Evolutionary conservation across 306 rosid genomes (phyloP), one percentile per base, ranked within the genome.

Genomic region (Parietaria judaica): DNA sequence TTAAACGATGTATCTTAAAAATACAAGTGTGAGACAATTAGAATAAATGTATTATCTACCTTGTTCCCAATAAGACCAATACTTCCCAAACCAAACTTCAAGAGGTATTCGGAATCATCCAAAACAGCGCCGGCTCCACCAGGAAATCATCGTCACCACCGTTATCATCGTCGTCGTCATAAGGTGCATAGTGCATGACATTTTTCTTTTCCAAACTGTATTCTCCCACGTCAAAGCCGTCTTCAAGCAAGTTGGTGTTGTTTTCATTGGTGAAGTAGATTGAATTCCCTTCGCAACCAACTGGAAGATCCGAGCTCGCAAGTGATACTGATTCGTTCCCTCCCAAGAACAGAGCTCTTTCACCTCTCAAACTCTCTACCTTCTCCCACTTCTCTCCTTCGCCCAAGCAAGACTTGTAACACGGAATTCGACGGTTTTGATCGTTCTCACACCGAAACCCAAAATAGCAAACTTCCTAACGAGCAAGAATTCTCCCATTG

Each of bases 211-310:
- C 63, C 7, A 66, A 14, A 38, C 37, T 56, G 63, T 55, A 46
- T 5, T 55, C 62, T 55, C 70, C 70, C 9, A 43, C 46, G 6
- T 66, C 56, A 36, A 54, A 63, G 10, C 70, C 63, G 7, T 55
- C 10, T 34, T 44, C 7, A 11, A 6, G 51, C 56, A 35, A 11
- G 55, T 46, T 10, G 11, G 3, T n/a, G 10, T 16, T 12, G 15
- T 58, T 4, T 35, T 66, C 70, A 14, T 46, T 63, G 0, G 49
- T 66, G 54, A 66, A 66, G 56, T 55, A 66, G 12, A 66, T 66
- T 10, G 57, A 66, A 48, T 56, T 66, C 17, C 44, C 63, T 43
- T 56, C 37, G 10, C 16, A 56, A 5, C 14, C 70, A 6, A n/a
- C 16, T 23, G 31, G 31, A 8, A 56, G 8, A 44, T 43, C 56